Evolutionary conservation across 345 rosid genomes (phyloP), one percentile per base, ranked within the genome.

Genomic region (Rubroshorea leprosula): DNA sequence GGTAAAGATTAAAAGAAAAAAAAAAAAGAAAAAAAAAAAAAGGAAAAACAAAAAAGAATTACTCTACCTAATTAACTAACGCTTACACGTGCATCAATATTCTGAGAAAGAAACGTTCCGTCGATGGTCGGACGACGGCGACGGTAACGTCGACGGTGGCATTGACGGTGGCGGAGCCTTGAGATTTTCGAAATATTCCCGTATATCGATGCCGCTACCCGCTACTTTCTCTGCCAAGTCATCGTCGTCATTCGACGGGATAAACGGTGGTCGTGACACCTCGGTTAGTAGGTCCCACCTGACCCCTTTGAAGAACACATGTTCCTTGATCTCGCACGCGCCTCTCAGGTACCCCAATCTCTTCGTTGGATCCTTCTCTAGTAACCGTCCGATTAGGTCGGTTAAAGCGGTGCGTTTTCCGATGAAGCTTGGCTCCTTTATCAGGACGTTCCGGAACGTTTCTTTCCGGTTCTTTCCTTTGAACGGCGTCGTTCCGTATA

Each of bases 401-500:
- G 78, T 81, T 22, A 89, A 58, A 21, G 74, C 83, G 62, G 79
- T 79, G 1, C 69, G 77, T 55, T 73, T 74, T 12, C 98, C 96
- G 10, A 79, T 51, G 59, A 86, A 84, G 62, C 76, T 76, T 4
- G 95, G 90, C 59, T 66, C 62, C 64, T 80, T 84, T 24, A 23
- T n/a, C 64, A 86, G 21, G 26, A 89, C 79, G 67, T 92, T 89
- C 22, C 82, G 78, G 62, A 86, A 92, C 58, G 96, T 92, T 51
- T 89, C 95, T 54, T 92, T 92, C 46, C 85, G 62, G 68, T 70
- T 81, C 58, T 65, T 86, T 38, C 96, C 98, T 3, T 75, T 81
- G 51, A 92, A 92, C 61, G 98, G 98, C n/a, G 96, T 89, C 51
- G 74, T 66, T 0, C 98, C 96, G 38, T 84, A 89, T 55, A 79